Evolutionary conservation across 208 protist genomes (phyloP), one percentile per base, ranked within the genome.

Genomic region (Trypanosoma scelopori): DNA sequence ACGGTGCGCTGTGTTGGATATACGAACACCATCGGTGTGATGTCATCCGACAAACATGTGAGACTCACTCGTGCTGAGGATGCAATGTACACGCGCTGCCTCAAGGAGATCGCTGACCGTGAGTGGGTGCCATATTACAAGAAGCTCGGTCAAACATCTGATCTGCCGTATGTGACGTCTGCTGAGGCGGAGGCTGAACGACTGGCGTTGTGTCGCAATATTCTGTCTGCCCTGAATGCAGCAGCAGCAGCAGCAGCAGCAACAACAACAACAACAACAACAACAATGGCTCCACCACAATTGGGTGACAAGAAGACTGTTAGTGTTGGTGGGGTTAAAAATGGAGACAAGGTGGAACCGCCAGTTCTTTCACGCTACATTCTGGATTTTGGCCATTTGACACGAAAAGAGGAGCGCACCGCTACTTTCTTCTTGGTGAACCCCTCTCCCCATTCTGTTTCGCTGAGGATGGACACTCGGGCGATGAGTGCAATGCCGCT

Each of bases 321-420:
- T 37, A 37, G 18, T n/a, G 5, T 57, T 15, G 11, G 28, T 50
- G 52, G 27, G 30, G 32, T 3, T 20, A 51, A 60, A 11, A 46
- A 37, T 49, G 18, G 9, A 42, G 52, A 53, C 13, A 49, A 65
- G 37, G 55, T 61, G n/a, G 22, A 57, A 5, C 35, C 2, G 62
- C 15, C 70, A 61, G 74, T 97, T n/a, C 76, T 98, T 12, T 67
- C 87, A 1, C 75, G 71, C 15, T 98, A 98, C 74, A 46, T 93
- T 25, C 74, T 97, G 51, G 92, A 99, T 70, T 98, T 99, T 85
- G 97, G 97, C 32, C 76, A 96, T 78, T 92, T 98, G 58, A 92
- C 97, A 6, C 89, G 89, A 25, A 87, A 87, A 43, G 84, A 95
- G 16, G 64, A 80, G 32, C 87, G 86, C 27, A 95, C 82, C 28